phyloP scores from a whole-genome alignment of 306 rosid species.

The Prunus kanzakura region DNA sequence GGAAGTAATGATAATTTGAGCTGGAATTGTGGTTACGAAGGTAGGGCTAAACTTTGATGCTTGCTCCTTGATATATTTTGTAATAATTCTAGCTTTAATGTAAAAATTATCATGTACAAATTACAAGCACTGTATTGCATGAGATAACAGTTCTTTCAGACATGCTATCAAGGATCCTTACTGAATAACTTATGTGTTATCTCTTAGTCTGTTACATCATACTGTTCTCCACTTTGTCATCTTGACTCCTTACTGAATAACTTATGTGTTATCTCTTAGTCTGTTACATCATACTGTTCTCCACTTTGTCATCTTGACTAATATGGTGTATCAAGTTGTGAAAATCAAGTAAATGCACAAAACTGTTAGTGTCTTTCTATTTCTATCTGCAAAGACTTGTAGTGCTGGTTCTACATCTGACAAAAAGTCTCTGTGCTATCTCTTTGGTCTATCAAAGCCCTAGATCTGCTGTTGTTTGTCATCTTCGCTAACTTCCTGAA shows the following conservation, averaged over 20 bases:
- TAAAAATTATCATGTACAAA: too few species aligned
- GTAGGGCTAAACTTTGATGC: conserved; percentile 37
- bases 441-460: not conserved
- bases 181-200: too few species aligned
- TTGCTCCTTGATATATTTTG: conserved; percentile 8
- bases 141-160: not conserved
- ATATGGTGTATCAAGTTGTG: too few species aligned
- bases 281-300: not conserved
- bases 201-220: not conserved
- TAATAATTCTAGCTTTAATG: not conserved
- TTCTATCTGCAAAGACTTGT: too few species aligned
- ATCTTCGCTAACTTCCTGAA: not conserved
- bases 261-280: not conserved
- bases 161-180: too few species aligned
- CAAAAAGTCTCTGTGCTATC: not conserved
- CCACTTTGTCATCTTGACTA: too few species aligned
- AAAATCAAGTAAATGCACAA: too few species aligned
- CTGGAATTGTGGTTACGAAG: conserved; percentile 98
- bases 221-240: too few species aligned
- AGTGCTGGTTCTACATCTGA: not conserved
- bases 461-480: not conserved
- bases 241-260: too few species aligned
- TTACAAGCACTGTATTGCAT: not conserved
- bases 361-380: too few species aligned
- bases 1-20: conserved; percentile 85